Percentiles rank a stretch among this genome's conserved stretches.
phyloP scores from a whole-genome alignment of 768 basidiomycete species.

The Coprinellus micaceus region DNA sequence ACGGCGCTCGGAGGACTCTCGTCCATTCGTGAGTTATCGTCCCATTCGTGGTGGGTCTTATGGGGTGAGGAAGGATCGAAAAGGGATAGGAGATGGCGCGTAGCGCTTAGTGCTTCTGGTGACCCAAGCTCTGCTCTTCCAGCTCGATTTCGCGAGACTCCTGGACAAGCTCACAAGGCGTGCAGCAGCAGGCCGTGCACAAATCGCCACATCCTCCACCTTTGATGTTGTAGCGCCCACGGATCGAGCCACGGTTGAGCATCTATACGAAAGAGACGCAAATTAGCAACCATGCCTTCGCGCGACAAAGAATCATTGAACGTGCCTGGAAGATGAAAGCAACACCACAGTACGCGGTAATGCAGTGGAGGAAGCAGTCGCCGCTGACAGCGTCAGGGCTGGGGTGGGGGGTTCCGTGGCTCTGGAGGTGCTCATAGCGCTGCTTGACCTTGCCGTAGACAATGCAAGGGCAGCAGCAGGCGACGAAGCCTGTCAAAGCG shows the following conservation, averaged over 20 bases:
- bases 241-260: slow-evolving; percentile 33
- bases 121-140: slow-evolving; percentile 38
- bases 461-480: slow-evolving; percentile 41
- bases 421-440: slow-evolving; percentile 36
- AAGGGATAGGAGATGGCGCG: background rate
- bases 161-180: slow-evolving; percentile 46
- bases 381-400: slow-evolving; percentile 25
- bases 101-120: slow-evolving; percentile 4
- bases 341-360: slow-evolving; percentile 27
- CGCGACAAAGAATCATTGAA: background rate
- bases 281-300: no score
- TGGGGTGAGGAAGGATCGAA: background rate
- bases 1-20: no score
- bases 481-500: slow-evolving; percentile 27
- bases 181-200: slow-evolving; percentile 36
- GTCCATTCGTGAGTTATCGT: no score
- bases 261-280: slow-evolving; percentile 18
- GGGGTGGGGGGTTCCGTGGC: slow-evolving; percentile 35
- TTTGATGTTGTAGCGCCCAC: slow-evolving; percentile 43
- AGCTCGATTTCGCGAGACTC: slow-evolving; percentile 44
- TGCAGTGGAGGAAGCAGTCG: slow-evolving; percentile 37
- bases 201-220: slow-evolving; percentile 43
- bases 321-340: slow-evolving; percentile 41
- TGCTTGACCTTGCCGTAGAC: slow-evolving; percentile 37
- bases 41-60: no score